Evolutionary conservation across 352 stramenopile genomes (phyloP), one percentile per base, ranked within the genome.

Genomic region (Albugo laibachii): DNA sequence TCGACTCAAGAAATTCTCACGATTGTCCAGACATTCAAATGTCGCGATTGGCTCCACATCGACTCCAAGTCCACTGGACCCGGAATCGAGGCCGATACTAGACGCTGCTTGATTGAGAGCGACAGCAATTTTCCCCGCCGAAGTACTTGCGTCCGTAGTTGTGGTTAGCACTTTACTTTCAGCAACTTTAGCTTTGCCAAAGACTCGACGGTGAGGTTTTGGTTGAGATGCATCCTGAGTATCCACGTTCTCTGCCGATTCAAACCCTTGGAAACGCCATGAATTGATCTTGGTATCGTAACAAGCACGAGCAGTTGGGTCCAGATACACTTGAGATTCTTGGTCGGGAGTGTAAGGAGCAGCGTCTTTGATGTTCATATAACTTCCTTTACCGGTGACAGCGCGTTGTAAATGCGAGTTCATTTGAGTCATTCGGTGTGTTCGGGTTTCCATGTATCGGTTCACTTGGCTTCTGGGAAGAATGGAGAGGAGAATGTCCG

Each of bases 311-410:
- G 78, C 76, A 6, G 56, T 80, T 11, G 78, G 76, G 52, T 93
- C 72, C 47, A 93, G 56, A 61, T 92, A 93, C 52, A 93, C 76
- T 36, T 58, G 73, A 65, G 69, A 82, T 54, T 92, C 78, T 52
- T 88, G 71, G 15, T 75, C 67, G 12, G 63, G 58, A 15, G 74
- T 79, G 69, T 88, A 93, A 47, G 78, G 78, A 18, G 80, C 66
- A 41, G 75, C 50, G 46, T 84, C 62, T 73, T 93, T 93, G 20
- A 92, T 66, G 27, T 83, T 65, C 34, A 91, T 69, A 53, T 82
- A 66, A 50, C 48, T 57, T 45, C 79, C 59, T 63, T 88, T 87
- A 53, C 77, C 73, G 11, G 56, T 72, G 40, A 92, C 49, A n/a
- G 82, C 62, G n/a, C 69, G 60, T 48, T 92, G 80, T 24, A 62